phyloP scores from a whole-genome alignment of 2,329 filamentous ascomycete genomes.

The Sporothrix pallida region DNA sequence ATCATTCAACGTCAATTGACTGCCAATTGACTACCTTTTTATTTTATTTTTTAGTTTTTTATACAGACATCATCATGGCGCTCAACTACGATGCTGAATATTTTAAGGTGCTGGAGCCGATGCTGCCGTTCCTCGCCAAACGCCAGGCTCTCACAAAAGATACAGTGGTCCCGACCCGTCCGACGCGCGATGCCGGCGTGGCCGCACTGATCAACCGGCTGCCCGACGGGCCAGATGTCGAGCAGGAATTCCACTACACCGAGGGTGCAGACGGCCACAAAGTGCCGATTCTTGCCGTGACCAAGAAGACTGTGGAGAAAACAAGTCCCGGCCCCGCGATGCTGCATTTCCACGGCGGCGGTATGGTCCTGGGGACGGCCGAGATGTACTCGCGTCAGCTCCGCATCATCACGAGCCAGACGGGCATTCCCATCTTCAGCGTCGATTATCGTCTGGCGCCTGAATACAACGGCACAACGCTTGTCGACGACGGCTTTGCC shows the following conservation, averaged over 20 bases:
- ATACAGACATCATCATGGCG: neutral
- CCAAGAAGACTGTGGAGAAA: neutral
- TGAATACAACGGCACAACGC: neutral
- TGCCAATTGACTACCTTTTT: no score
- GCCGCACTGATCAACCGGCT: neutral
- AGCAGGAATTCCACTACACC: neutral
- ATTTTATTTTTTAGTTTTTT: no score
- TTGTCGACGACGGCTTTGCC: slow-evolving; percentile 8
- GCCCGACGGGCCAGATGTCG: neutral
- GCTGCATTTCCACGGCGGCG: slow-evolving; percentile 19
- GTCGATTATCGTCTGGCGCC: slow-evolving; percentile 27
- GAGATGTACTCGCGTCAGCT: neutral
- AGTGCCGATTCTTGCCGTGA: slow-evolving; percentile 1
- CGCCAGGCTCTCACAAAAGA: neutral
- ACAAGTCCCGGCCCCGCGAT: slow-evolving; percentile 2
- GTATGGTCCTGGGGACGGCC: neutral
- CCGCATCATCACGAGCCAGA: neutral
- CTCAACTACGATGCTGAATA: neutral
- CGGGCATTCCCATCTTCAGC: slow-evolving; percentile 1
- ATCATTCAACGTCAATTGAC: no score
- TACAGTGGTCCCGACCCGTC: neutral
- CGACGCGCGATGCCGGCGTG: neutral
- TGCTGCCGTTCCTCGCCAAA: neutral
- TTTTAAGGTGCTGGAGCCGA: neutral
- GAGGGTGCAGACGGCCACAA: slow-evolving; percentile 10